phyloP scores from a whole-genome alignment of 2,329 filamentous ascomycete species.

The Aspergillus pseudotamarii region DNA sequence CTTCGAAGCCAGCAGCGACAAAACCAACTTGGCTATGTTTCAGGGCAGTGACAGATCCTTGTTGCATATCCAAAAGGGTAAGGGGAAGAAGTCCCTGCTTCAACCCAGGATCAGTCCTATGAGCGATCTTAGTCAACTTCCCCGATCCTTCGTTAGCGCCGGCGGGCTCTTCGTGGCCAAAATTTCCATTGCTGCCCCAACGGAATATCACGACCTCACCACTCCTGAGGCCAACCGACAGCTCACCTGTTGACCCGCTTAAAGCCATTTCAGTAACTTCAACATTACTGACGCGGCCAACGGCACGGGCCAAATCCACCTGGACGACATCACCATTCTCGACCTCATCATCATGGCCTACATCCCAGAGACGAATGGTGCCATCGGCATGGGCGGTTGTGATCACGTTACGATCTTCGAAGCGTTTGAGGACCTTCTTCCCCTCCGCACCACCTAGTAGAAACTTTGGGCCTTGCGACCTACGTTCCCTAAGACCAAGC shows the following conservation, averaged over 20 bases:
- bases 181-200: slow-evolving; percentile 79
- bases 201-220: slow-evolving; percentile 88
- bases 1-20: slow-evolving; percentile 81
- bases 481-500: slow-evolving; percentile 86
- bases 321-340: slow-evolving; percentile 83
- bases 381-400: slow-evolving; percentile 89
- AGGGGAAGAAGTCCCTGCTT: slow-evolving; percentile 82
- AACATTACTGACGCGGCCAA: slow-evolving; percentile 76
- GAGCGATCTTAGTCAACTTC: slow-evolving; percentile 73
- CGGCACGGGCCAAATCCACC: slow-evolving; percentile 79
- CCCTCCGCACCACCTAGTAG: slow-evolving; percentile 78
- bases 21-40: slow-evolving; percentile 93
- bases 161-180: slow-evolving; percentile 63
- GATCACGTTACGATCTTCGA: slow-evolving; percentile 80
- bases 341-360: slow-evolving; percentile 87
- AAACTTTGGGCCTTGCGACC: slow-evolving; percentile 75
- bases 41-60: slow-evolving; percentile 76
- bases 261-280: slow-evolving; percentile 80
- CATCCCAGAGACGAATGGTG: slow-evolving; percentile 89
- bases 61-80: slow-evolving; percentile 78
- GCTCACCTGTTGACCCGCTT: slow-evolving; percentile 77
- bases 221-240: slow-evolving; percentile 76
- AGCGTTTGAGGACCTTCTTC: slow-evolving; percentile 69
- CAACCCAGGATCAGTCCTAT: slow-evolving; percentile 70
- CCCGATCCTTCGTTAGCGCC: slow-evolving; percentile 63